These are phyloP conservation scores for Podospora appendiculata DNA, from an alignment of 495 filamentous ascomycete species.

Conservation along the genomic window DNA sequence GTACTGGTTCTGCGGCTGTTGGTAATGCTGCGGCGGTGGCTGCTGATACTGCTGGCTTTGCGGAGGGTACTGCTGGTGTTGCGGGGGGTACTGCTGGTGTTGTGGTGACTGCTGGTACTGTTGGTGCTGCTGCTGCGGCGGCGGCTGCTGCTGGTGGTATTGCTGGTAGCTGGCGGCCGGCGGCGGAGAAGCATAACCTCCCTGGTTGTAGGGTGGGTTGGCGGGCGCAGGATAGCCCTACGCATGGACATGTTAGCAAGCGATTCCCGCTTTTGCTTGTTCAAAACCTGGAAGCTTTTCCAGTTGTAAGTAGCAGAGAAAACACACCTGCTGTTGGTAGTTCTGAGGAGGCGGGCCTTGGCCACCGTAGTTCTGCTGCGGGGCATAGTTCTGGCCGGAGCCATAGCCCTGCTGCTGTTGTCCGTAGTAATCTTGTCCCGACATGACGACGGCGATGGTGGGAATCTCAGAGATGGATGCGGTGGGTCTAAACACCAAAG, in stretches of 20 bases:
- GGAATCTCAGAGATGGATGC: neutral
- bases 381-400: neutral
- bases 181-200: neutral
- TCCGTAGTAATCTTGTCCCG: neutral
- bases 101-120: neutral
- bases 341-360: constrained; percentile 1
- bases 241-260: neutral
- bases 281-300: neutral
- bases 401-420: constrained; percentile 1
- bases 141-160: neutral
- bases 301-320: neutral
- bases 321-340: neutral
- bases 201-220: neutral
- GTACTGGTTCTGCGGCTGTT: neutral
- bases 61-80: neutral
- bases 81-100: neutral
- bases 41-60: neutral
- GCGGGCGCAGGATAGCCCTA: neutral
- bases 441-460: neutral
- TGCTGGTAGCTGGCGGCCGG: neutral
- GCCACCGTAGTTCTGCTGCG: neutral
- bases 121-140: neutral
- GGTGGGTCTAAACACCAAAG: no score
- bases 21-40: neutral
- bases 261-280: neutral